Conservation (phyloP, 345 rosid genomes). For the Iberis pinnata region DNA sequence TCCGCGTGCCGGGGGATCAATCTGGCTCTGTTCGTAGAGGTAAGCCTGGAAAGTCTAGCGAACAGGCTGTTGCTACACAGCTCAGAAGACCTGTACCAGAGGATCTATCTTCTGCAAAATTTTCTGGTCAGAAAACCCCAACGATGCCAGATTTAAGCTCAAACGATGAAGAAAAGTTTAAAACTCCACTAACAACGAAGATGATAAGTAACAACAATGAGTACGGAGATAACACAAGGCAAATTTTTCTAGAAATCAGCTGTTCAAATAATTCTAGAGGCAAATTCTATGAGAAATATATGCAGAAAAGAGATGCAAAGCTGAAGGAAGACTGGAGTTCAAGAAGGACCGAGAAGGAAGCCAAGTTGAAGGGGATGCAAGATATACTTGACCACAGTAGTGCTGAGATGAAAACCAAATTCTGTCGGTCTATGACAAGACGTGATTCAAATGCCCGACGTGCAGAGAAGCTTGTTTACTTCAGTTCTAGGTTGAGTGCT, state of each 20-base stretch:
- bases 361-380: slow-evolving; percentile 72
- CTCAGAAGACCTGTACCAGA: slow-evolving; percentile 36
- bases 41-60: slow-evolving; percentile 50
- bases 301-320: slow-evolving; percentile 82
- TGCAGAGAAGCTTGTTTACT: slow-evolving; percentile 58
- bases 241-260: slow-evolving; percentile 46
- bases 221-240: slow-evolving; percentile 39
- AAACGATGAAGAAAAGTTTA: slow-evolving; percentile 34
- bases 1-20: slow-evolving; percentile 47
- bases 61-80: slow-evolving; percentile 39
- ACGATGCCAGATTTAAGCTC: slow-evolving; percentile 33
- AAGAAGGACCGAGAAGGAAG: slow-evolving; percentile 59
- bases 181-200: slow-evolving; percentile 53
- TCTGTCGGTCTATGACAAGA: slow-evolving; percentile 36
- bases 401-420: slow-evolving; percentile 66
- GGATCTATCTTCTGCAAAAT: slow-evolving; percentile 37
- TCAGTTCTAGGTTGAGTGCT: slow-evolving; percentile 38
- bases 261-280: slow-evolving; percentile 74
- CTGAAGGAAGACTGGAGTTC: slow-evolving; percentile 72
- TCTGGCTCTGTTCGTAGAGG: slow-evolving; percentile 56
- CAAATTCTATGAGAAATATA: slow-evolving; percentile 56
- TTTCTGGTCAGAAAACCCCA: slow-evolving; percentile 36
- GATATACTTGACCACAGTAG: slow-evolving; percentile 63
- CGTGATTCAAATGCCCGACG: slow-evolving; percentile 42
- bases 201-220: slow-evolving; percentile 39